phyloP scores from a whole-genome alignment of 352 stramenopile species.

The Blastocystis sp. region DNA sequence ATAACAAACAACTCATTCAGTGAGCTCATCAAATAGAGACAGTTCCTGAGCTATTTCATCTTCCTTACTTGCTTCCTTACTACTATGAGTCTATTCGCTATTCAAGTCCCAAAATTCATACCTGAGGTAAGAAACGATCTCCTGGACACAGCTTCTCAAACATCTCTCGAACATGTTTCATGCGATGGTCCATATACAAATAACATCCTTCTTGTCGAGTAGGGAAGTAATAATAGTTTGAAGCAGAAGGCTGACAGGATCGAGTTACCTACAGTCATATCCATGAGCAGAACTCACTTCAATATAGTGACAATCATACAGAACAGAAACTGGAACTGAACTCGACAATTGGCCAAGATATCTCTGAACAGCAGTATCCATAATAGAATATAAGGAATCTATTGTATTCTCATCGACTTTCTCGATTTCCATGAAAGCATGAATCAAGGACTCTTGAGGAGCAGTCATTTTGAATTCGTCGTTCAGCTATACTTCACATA shows the following conservation, averaged over 20 bases:
- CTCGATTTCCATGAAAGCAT: constrained; percentile 10
- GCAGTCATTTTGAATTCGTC: constrained; percentile 42
- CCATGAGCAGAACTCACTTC: not conserved
- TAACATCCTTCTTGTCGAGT: constrained; percentile 30
- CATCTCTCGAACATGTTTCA: not conserved
- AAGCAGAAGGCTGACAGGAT: not conserved
- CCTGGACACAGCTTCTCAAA: constrained; percentile 24
- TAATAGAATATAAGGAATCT: not conserved
- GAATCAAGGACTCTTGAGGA: not conserved
- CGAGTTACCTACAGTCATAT: not conserved
- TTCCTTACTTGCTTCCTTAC: constrained; percentile 45
- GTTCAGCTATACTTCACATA: constrained; percentile 1
- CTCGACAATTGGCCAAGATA: not conserved
- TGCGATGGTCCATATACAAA: constrained; percentile 59
- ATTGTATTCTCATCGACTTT: not conserved
- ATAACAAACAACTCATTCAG: constrained; percentile 28
- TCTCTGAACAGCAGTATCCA: not conserved
- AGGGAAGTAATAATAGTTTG: constrained; percentile 21
- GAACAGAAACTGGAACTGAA: constrained; percentile 14
- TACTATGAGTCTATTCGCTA: constrained; percentile 34
- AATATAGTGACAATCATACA: constrained; percentile 9
- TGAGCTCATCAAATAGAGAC: constrained; percentile 43
- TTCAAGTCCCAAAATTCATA: not conserved
- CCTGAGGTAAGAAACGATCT: constrained; percentile 13
- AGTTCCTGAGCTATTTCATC: constrained; percentile 12